A percentile compares a stretch with the other conserved stretches of the same genome.
Evolutionary conservation across 2,329 filamentous ascomycete species (phyloP).

Genomic region (Bisporella sp.): DNA sequence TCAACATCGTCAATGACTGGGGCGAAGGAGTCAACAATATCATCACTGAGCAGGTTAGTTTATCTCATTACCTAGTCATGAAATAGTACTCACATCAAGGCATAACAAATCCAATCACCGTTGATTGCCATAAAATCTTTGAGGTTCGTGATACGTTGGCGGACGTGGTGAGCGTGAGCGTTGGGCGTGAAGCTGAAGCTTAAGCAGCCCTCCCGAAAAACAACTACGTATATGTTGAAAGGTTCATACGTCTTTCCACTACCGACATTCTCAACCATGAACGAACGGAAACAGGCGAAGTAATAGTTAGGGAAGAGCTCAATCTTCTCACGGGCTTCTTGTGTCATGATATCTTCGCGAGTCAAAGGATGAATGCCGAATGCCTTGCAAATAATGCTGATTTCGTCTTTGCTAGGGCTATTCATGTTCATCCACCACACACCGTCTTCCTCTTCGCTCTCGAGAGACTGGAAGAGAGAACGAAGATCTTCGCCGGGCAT

Average conservation of each 20-base stretch:
- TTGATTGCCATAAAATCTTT: slow-evolving; percentile 93
- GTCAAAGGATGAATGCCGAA: slow-evolving; percentile 95
- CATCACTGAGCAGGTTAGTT: slow-evolving; percentile 51
- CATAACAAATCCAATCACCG: slow-evolving; percentile 98
- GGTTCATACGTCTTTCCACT: slow-evolving; percentile 81
- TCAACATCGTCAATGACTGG: slow-evolving; percentile 85
- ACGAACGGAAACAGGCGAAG: slow-evolving; percentile 95
- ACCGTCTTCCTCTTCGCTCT: slow-evolving; percentile 58
- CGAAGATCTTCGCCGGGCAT: slow-evolving; percentile 86
- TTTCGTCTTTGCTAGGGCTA: slow-evolving; percentile 82
- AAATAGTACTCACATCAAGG: slow-evolving; percentile 66
- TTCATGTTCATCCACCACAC: slow-evolving; percentile 99
- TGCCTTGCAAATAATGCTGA: slow-evolving; percentile 81
- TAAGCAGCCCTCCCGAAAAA: slow-evolving; percentile 89
- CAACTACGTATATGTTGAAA: slow-evolving; percentile 93
- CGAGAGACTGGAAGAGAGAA: slow-evolving; percentile 69
- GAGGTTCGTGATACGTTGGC: slow-evolving; percentile 83
- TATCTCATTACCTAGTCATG: not conserved
- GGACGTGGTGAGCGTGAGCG: slow-evolving; percentile 79
- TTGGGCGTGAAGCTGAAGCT: slow-evolving; percentile 92
- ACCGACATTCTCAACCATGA: slow-evolving; percentile 71
- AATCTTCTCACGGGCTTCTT: slow-evolving; percentile 96
- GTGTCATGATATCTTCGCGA: slow-evolving; percentile 90
- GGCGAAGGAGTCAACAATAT: slow-evolving; percentile 94
- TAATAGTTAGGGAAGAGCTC: slow-evolving; percentile 97